A percentile compares a stretch with the other conserved stretches of the same genome.
Evolutionary conservation across 164 flowering plant genomes (phyloP).

Genomic region (Platanus orientalis): DNA sequence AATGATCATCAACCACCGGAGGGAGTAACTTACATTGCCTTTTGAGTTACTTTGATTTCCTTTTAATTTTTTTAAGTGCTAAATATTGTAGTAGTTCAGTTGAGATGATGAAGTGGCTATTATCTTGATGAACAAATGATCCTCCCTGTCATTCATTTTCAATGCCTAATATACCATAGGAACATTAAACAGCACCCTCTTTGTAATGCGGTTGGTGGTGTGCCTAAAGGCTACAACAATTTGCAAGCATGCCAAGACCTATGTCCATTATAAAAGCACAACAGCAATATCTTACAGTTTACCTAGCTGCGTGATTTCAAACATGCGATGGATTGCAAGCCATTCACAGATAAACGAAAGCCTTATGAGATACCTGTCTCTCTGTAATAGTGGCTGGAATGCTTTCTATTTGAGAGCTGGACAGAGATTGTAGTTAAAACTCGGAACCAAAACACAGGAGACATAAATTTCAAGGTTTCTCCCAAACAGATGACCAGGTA

Average conservation of each 20-base stretch:
- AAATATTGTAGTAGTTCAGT: no score
- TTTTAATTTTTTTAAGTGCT: no score
- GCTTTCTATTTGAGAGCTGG: slow-evolving; percentile 22
- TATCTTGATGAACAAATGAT: no score
- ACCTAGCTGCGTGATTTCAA: not conserved
- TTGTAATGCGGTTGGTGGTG: not conserved
- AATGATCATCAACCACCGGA: no score
- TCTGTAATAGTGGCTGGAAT: slow-evolving; percentile 20
- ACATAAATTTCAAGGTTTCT: slow-evolving; percentile 22
- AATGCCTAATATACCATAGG: not conserved
- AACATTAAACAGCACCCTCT: no score
- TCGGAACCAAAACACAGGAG: slow-evolving; percentile 17
- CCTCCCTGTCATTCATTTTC: no score
- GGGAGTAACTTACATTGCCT: no score
- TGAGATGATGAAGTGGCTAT: no score
- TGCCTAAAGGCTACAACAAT: not conserved
- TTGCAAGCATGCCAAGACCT: slow-evolving; percentile 2
- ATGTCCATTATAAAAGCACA: not conserved
- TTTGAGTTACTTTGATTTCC: no score
- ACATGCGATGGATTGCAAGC: not conserved
- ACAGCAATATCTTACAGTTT: not conserved
- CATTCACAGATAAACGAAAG: slow-evolving; percentile 15
- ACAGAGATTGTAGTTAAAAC: slow-evolving; percentile 9
- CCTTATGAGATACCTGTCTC: slow-evolving; percentile 8
- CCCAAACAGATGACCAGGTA: slow-evolving; percentile 15